Base-by-base conservation (phyloP, 2,329 filamentous ascomycete species). In the Leptoxyphium fumago region DNA sequence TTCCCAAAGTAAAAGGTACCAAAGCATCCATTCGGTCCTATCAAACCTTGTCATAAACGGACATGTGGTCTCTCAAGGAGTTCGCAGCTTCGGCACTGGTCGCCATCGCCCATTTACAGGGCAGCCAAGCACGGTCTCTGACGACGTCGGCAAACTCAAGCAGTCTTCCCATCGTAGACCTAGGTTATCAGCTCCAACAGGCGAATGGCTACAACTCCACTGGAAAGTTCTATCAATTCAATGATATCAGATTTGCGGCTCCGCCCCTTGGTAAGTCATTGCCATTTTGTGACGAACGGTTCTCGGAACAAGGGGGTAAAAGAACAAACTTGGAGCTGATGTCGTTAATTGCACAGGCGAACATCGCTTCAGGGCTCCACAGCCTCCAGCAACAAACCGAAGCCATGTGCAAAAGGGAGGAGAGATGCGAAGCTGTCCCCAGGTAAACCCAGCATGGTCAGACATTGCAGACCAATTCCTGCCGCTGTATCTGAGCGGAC, bases 201-300 rank as follows among this genome's bases (percentile, higher is more conserved):
- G 72, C 68, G 29, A 55, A 66, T 4, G 54, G 55, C 10, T 66
- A 65, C 52, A 71, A 72, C 57, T 45, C 42, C 0, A 55, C 52
- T 9, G 52, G 52, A 21, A 42, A 49, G 15, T 49, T 52, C 41
- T 75, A 73, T 57, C 72, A 69, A 48, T 77, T 77, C 58, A 68
- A 61, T 43, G 75, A 77, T 50, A 74, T 77, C 48, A 67, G 73
- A 38, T 77, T 70, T 55, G 74, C 71, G 5, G 68, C 69, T 21
- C 66, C 74, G 11, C 73, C 74, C 1, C 48, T 70, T 2, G 72
- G 32, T 36, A 36, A 13, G 32, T 36, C 15, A 36, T 15, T 26
- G 21, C 21, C 21, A 26, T 26, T 26, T 26, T 3, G 7, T 26
- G 21, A 7, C 21, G 21, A 26, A 4, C 7, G 4, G 21, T 4